phyloP scores from a whole-genome alignment of 2,329 filamentous ascomycete species.

The Hymenoscyphus albidus region DNA sequence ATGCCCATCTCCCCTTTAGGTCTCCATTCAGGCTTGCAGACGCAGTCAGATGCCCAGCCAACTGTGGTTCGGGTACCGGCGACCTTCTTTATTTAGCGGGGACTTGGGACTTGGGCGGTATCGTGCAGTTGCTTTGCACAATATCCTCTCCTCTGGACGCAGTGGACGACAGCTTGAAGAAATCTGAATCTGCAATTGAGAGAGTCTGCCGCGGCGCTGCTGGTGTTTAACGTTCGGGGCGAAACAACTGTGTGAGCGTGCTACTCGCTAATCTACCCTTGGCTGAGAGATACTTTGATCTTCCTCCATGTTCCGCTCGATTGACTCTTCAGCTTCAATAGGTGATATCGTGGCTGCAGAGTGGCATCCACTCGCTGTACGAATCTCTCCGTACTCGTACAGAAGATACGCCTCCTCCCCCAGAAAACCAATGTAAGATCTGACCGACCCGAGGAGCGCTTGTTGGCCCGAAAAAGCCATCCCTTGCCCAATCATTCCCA shows the following conservation, averaged over 20 bases:
- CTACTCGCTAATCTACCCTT: not conserved
- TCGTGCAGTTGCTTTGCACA: not conserved
- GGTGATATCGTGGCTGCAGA: not conserved
- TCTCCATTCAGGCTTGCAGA: not conserved
- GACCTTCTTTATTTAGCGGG: slow-evolving; percentile 11
- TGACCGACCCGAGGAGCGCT: not conserved
- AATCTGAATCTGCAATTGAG: not conserved
- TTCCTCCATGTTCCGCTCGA: slow-evolving; percentile 67
- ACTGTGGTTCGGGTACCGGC: not conserved
- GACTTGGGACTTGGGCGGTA: not conserved
- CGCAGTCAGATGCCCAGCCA: not conserved
- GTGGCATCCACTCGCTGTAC: not conserved
- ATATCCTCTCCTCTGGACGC: not conserved
- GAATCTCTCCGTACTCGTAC: not conserved
- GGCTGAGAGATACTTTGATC: slow-evolving; percentile 44
- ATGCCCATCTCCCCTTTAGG: not conserved
- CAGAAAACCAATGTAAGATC: not conserved
- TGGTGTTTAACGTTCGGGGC: not conserved
- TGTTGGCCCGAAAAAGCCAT: not conserved
- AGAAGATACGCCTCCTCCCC: not conserved
- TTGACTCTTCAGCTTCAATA: slow-evolving; percentile 43
- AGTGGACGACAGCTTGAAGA: not conserved
- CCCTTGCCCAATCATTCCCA: not conserved
- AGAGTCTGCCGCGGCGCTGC: not conserved
- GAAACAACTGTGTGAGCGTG: not conserved